Base-by-base conservation (phyloP, 495 filamentous ascomycete genomes). In the Friedmanniomyces simplex region DNA sequence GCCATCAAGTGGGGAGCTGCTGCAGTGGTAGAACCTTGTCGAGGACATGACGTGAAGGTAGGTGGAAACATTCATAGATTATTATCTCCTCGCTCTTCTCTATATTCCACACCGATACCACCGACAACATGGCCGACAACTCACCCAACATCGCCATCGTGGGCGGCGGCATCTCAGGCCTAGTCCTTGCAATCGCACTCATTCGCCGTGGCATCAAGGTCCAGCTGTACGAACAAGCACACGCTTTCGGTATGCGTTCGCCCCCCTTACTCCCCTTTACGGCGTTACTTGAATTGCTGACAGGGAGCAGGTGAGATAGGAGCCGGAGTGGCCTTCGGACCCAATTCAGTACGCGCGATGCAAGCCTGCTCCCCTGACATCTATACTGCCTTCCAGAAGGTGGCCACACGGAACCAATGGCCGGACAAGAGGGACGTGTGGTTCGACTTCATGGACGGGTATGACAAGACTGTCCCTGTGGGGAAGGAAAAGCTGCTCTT, bases 301-400 rank as follows among this genome's bases (percentile, higher is more conserved):
- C 10, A 6, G 8, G 7, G 26, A 24, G 18, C 43, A 50, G 60
- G 66, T 41, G 51, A 65, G 52, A 62, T 65, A 18, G 58, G 58
- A 26, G 54, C 59, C 14, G 82, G 81, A 10, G 73, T 86, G 2
- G 76, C 73, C 18, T 79, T 85, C 50, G 75, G 77, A 0, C 75
- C 81, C 32, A 85, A 85, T 61, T 73, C 81, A 2, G 68, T 77
- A 5, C 67, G 72, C 0, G 80, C 58, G n/a, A 62, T 64, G 59
- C 62, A 64, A 6, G 46, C 76, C 4, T 73, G 81, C 49, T 72
- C 78, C 26, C 71, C 72, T 10, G 64, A 68, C 1, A 73, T 83
- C 39, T 60, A 71, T 47, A 66, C 69, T 12, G 75, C 68, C 0
- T 78, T 69, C 66, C 65, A 63, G 24, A 68, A 63, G 60, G 71